Evolutionary conservation across 1,139 yeast genomes (phyloP).

Genomic region (Arxiozyma slooffiae): DNA sequence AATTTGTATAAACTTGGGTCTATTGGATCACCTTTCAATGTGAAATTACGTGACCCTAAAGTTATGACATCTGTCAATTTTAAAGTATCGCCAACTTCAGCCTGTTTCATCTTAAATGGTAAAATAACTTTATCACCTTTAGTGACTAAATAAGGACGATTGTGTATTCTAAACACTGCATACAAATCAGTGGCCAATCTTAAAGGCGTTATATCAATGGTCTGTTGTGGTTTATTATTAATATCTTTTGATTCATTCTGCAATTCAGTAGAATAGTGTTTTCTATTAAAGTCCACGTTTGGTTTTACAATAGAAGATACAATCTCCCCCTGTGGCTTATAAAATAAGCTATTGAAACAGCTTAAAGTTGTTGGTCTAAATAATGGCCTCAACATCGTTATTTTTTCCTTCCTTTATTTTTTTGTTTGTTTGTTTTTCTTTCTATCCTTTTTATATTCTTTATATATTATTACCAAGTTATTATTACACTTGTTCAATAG

Average conservation of each 20-base stretch:
- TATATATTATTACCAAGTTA: too few relatives aligned
- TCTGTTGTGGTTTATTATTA: not conserved
- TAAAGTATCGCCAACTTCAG: conserved; percentile 71
- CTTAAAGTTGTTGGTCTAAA: not conserved
- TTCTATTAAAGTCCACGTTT: not conserved
- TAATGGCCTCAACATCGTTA: not conserved
- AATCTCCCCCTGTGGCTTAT: not conserved
- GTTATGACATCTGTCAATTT: conserved; percentile 65
- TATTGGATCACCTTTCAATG: conserved; percentile 48
- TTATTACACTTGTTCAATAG: too few relatives aligned
- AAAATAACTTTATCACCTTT: conserved; percentile 76
- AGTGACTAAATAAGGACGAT: conserved; percentile 81
- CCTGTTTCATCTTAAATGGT: conserved; percentile 68
- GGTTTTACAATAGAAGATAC: not conserved
- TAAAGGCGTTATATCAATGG: conserved; percentile 44
- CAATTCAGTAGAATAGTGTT: not conserved
- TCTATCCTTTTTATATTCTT: not conserved
- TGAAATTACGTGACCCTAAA: conserved; percentile 77
- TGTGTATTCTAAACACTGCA: conserved; percentile 75
- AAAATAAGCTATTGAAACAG: not conserved
- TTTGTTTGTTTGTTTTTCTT: not conserved
- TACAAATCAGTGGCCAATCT: conserved; percentile 61
- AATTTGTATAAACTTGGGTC: conserved; percentile 48
- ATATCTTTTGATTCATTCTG: not conserved
- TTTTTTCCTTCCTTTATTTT: too few relatives aligned